Percentiles rank a stretch among this genome's conserved stretches.
phyloP scores from a whole-genome alignment of 352 stramenopile species.

The Globisporangium megalacanthum region DNA sequence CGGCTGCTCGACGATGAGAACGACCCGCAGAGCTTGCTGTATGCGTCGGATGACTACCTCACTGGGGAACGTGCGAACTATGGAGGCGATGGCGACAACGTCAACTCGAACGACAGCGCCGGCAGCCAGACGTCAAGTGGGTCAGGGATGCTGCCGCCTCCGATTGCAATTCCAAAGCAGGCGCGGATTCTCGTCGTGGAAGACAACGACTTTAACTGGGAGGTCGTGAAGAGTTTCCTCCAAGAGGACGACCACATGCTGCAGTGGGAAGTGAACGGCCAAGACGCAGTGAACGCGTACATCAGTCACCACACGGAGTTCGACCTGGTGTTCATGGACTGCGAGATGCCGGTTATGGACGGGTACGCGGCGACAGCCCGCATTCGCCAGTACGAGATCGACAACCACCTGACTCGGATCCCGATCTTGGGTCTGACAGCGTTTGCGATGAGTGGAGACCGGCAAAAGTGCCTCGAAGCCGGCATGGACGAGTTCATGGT shows the following conservation, averaged over 20 bases:
- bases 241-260: constrained; percentile 73
- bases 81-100: constrained; percentile 4
- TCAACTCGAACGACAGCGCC: constrained; percentile 21
- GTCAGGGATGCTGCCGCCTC: constrained; percentile 17
- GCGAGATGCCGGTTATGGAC: constrained; percentile 86
- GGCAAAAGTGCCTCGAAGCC: constrained; percentile 74
- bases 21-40: constrained; percentile 40
- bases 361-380: constrained; percentile 67
- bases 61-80: constrained; percentile 15
- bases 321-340: constrained; percentile 83
- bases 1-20: constrained; percentile 42
- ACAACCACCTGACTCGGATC: constrained; percentile 62
- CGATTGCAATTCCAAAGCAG: constrained; percentile 48
- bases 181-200: constrained; percentile 79
- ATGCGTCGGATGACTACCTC: constrained; percentile 47
- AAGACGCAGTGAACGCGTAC: constrained; percentile 63
- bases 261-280: constrained; percentile 77
- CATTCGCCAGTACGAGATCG: constrained; percentile 65
- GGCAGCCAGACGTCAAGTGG: constrained; percentile 21
- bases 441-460: constrained; percentile 81
- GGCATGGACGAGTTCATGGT: constrained; percentile 88
- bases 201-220: constrained; percentile 90
- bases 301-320: constrained; percentile 69
- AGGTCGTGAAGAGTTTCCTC: constrained; percentile 86
- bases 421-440: constrained; percentile 79